Evolutionary conservation across 2,329 filamentous ascomycete genomes (phyloP).

Genomic region (Claviceps sp.): DNA sequence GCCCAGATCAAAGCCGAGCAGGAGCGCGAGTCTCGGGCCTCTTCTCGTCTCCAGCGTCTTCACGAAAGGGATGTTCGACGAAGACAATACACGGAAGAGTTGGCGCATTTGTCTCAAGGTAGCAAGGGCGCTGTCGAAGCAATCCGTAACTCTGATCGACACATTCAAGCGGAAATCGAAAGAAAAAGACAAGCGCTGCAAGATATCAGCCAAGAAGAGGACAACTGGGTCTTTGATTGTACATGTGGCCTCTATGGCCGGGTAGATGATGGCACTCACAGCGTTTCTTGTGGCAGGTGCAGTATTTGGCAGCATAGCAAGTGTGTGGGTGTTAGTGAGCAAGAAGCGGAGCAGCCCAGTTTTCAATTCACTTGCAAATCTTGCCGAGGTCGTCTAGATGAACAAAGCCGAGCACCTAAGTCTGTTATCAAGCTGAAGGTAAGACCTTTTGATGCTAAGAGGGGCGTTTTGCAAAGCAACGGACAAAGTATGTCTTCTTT

Average conservation of each 20-base stretch:
- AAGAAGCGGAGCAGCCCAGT: slow-evolving; percentile 68
- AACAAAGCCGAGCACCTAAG: slow-evolving; percentile 42
- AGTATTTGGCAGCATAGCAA: slow-evolving; percentile 96
- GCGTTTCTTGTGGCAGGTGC: slow-evolving; percentile 85
- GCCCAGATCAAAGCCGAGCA: slow-evolving; percentile 45
- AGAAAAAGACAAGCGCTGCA: slow-evolving; percentile 64
- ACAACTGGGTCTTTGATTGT: slow-evolving; percentile 92
- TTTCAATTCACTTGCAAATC: slow-evolving; percentile 77
- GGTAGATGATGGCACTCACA: slow-evolving; percentile 88
- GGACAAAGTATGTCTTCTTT: not conserved
- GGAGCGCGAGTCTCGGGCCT: slow-evolving; percentile 65
- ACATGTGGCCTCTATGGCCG: slow-evolving; percentile 82
- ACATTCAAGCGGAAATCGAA: slow-evolving; percentile 71
- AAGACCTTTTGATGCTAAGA: slow-evolving; percentile 5
- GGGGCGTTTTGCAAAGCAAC: slow-evolving; percentile 3
- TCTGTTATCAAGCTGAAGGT: slow-evolving; percentile 42
- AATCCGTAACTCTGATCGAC: slow-evolving; percentile 60
- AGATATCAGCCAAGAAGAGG: slow-evolving; percentile 59
- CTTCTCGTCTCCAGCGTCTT: slow-evolving; percentile 73
- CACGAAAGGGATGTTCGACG: slow-evolving; percentile 77
- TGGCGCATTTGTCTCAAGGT: slow-evolving; percentile 66
- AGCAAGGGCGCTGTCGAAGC: slow-evolving; percentile 46
- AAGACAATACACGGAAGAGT: slow-evolving; percentile 70
- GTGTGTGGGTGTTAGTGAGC: slow-evolving; percentile 68
- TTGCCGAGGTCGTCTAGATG: slow-evolving; percentile 58